Base-by-base conservation (phyloP, 768 basidiomycete genomes). In the Thelephora ganbajun region DNA sequence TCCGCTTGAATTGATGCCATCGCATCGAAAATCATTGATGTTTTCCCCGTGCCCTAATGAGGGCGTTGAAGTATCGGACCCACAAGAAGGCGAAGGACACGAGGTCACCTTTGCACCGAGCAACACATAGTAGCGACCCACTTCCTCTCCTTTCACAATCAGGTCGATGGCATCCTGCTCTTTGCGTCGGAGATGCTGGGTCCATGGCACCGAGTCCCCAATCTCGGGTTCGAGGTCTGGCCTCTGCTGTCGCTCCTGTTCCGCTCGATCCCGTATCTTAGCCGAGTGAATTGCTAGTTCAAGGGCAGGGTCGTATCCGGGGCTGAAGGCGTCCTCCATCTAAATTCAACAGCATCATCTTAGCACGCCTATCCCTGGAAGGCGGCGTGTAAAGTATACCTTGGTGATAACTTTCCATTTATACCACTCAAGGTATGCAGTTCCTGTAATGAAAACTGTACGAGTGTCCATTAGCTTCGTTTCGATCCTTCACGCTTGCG, bases 251-350 rank as follows among this genome's bases (percentile, higher is more conserved):
- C 9, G 20, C n/a, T 54, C 51, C 19, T 59, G 43, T 5, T 59
- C 54, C 3, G 64, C 56, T 33, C 59, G 63, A 16, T 61, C 59
- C 9, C 50, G 55, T 48, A 59, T 49, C 51, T 63, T 64, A 39
- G 66, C 68, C 3, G 39, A 41, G 35, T 70, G 61, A 33, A 70
- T 74, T 9, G 77, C 79, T 22, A 86, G 71, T 56, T 86, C 82
- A 34, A 92, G 74, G 3, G 82, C 84, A 20, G 85, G 85, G 59
- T 87, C 87, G 58, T 86, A 92, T 1, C 91, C 88, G 19, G 79
- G 67, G 35, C 71, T 68, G 59, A 94, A 90, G 2, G 84, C 87
- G 35, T 72, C 62, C 59, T 84, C 82, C 36, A 93, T 88, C 84
- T 86, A 22, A 19, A 42, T 35, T 45, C n/a, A n/a, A 39, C 48